Percentiles rank a stretch among this genome's conserved stretches.
Conservation (phyloP, 2,329 filamentous ascomycete species). For the Aspergillus intermedius region DNA sequence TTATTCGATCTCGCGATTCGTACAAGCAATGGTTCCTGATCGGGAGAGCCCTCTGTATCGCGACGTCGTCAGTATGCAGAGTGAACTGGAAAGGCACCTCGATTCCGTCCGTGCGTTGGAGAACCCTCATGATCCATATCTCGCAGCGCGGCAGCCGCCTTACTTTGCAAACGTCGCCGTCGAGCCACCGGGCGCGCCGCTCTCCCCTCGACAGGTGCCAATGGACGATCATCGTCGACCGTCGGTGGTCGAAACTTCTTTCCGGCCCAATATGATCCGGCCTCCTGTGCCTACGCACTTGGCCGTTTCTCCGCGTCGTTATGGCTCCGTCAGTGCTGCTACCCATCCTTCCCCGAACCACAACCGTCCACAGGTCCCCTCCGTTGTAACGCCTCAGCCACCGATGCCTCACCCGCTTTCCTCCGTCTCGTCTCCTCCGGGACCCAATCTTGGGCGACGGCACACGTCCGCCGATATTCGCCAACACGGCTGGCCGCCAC, state of each 20-base stretch:
- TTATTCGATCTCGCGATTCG: slow-evolving; percentile 70
- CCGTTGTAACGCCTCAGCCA: slow-evolving; percentile 62
- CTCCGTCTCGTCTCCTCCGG: slow-evolving; percentile 51
- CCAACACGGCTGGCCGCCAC: slow-evolving; percentile 67
- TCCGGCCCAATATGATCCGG: slow-evolving; percentile 62
- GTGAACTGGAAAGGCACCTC: slow-evolving; percentile 56
- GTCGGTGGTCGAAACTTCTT: slow-evolving; percentile 56
- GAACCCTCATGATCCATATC: slow-evolving; percentile 58
- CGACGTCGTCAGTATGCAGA: slow-evolving; percentile 59
- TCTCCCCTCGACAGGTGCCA: slow-evolving; percentile 80
- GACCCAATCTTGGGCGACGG: slow-evolving; percentile 65
- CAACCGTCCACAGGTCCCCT: slow-evolving; percentile 60
- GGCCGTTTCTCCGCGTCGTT: slow-evolving; percentile 69
- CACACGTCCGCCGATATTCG: slow-evolving; percentile 96
- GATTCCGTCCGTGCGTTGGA: slow-evolving; percentile 53
- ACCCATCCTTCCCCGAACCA: slow-evolving; percentile 65
- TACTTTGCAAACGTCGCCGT: slow-evolving; percentile 57
- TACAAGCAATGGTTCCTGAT: slow-evolving; percentile 67
- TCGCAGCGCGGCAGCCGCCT: slow-evolving; percentile 54
- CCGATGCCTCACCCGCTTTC: slow-evolving; percentile 58
- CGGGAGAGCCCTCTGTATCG: slow-evolving; percentile 71
- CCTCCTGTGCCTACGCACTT: slow-evolving; percentile 77
- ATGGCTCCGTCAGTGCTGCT: slow-evolving; percentile 70
- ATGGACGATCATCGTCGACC: slow-evolving; percentile 74
- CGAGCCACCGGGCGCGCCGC: slow-evolving; percentile 64